Evolutionary conservation across 2,329 filamentous ascomycete species (phyloP).

Genomic region (Nigrograna mackinnonii): DNA sequence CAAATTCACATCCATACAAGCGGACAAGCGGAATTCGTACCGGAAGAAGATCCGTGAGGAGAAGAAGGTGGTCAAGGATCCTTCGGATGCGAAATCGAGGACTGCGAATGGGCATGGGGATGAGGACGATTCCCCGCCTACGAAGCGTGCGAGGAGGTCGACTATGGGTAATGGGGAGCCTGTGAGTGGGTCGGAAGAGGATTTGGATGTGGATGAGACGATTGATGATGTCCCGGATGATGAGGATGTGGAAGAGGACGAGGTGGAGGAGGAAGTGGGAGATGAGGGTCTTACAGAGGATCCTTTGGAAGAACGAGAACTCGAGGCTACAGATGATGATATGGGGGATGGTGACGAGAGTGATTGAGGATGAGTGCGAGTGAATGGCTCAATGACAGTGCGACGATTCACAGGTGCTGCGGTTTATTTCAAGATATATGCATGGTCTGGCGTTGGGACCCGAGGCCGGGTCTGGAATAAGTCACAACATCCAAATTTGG

Average conservation of each 20-base stretch:
- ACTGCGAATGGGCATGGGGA: constrained; percentile 24
- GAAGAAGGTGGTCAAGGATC: constrained; percentile 48
- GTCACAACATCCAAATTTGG: constrained; percentile 8
- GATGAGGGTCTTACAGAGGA: constrained; percentile 54
- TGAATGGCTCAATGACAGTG: neutral
- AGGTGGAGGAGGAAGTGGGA: constrained; percentile 58
- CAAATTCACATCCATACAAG: constrained; percentile 75
- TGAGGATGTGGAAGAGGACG: constrained; percentile 57
- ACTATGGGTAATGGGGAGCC: constrained; percentile 43
- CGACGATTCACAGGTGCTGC: neutral
- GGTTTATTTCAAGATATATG: constrained; percentile 14
- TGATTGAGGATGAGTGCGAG: constrained; percentile 24
- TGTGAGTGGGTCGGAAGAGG: constrained; percentile 39
- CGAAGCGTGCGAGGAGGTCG: constrained; percentile 52
- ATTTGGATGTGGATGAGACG: constrained; percentile 42
- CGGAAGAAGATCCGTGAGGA: constrained; percentile 70
- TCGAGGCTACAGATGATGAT: constrained; percentile 48
- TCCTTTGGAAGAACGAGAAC: constrained; percentile 48
- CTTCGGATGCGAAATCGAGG: constrained; percentile 10
- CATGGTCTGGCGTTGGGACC: constrained; percentile 31
- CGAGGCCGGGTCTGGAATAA: constrained; percentile 12
- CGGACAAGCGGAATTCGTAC: constrained; percentile 74
- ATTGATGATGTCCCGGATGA: constrained; percentile 53
- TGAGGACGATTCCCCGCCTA: constrained; percentile 50
- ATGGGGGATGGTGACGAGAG: constrained; percentile 60